Conservation (phyloP, 192 early-diverging fungal species). For the Umbelopsis ramanniana region DNA sequence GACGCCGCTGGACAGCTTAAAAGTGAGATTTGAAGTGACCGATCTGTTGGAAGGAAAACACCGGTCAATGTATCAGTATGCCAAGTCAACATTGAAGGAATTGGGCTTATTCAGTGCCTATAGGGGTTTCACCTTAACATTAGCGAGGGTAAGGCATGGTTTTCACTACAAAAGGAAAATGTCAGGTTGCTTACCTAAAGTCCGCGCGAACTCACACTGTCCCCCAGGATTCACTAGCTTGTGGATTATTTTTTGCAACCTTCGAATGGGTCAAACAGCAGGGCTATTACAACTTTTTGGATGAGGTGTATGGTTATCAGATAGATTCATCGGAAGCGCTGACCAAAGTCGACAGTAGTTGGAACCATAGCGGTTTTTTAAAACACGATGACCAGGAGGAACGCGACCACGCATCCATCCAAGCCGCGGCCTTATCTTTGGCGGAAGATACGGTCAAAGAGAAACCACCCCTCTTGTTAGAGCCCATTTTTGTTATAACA, state of each 20-base stretch:
- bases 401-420: neutral
- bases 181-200: constrained; percentile 18
- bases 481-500: constrained; percentile 45
- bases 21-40: constrained; percentile 74
- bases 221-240: constrained; percentile 67
- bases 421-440: neutral
- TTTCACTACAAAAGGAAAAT: constrained; percentile 18
- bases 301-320: constrained; percentile 50
- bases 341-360: constrained; percentile 23
- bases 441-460: neutral
- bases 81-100: constrained; percentile 58
- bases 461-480: constrained; percentile 38
- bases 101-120: constrained; percentile 58
- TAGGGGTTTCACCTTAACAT: constrained; percentile 56
- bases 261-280: constrained; percentile 80
- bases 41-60: constrained; percentile 74
- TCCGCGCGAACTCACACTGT: neutral
- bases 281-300: constrained; percentile 66
- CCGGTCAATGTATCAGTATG: constrained; percentile 69
- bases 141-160: constrained; percentile 49
- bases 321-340: constrained; percentile 39
- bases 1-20: constrained; percentile 73
- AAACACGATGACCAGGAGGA: neutral
- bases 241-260: constrained; percentile 76
- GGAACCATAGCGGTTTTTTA: constrained; percentile 22